Evolutionary conservation across 2,329 filamentous ascomycete genomes (phyloP).

Genomic region (Colletotrichum siamense): DNA sequence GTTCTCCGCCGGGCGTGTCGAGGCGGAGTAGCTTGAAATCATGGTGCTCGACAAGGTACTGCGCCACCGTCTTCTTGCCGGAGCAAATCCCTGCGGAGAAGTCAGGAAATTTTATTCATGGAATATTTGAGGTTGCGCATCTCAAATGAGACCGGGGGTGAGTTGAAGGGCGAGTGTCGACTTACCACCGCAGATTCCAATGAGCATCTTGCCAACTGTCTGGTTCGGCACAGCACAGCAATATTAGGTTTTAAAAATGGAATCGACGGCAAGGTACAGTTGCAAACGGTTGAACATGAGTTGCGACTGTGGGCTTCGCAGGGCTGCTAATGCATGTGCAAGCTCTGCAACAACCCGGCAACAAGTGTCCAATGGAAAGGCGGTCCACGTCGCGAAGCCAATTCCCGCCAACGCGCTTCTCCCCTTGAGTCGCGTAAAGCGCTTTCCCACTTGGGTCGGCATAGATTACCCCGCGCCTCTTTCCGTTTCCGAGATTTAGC

Average conservation of each 20-base stretch:
- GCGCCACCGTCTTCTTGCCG: slow-evolving; percentile 88
- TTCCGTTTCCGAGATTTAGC: slow-evolving; percentile 1
- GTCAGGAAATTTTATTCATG: slow-evolving; percentile 1
- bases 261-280: background rate
- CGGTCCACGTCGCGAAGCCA: background rate
- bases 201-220: slow-evolving; percentile 62
- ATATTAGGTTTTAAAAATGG: background rate
- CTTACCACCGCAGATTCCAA: slow-evolving; percentile 77
- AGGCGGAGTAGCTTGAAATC: slow-evolving; percentile 79
- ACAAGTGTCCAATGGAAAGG: slow-evolving; percentile 1
- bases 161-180: background rate
- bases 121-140: slow-evolving; percentile 8
- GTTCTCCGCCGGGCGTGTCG: slow-evolving; percentile 18
- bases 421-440: slow-evolving; percentile 7
- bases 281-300: background rate
- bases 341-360: slow-evolving; percentile 6
- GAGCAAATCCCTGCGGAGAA: slow-evolving; percentile 78
- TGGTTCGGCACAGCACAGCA: background rate
- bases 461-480: background rate
- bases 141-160: background rate
- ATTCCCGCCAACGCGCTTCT: background rate
- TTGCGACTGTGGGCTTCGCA: background rate
- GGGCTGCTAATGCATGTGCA: background rate
- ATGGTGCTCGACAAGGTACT: slow-evolving; percentile 85
- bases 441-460: background rate